Evolutionary conservation across 164 flowering plant genomes (phyloP).

Genomic region (Buxus sempervirens): DNA sequence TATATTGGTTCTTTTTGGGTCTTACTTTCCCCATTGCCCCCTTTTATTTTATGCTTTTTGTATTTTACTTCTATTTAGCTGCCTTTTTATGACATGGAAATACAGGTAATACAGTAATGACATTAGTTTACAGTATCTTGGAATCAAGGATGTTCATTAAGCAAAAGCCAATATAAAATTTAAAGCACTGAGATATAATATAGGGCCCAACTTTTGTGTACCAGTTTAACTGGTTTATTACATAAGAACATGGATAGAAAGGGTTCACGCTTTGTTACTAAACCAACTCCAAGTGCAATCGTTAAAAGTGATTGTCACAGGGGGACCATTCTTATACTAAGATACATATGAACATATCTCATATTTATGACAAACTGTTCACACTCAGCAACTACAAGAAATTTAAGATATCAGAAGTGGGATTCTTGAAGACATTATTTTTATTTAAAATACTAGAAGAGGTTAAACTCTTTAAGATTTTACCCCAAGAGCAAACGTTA

Average conservation of each 20-base stretch:
- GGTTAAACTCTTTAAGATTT: constrained; percentile 3
- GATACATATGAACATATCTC: not conserved
- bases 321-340: constrained; percentile 6
- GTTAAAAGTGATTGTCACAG: constrained; percentile 37
- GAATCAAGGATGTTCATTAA: no score
- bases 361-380: no score
- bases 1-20: no score
- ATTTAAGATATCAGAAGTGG: not conserved
- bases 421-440: not conserved
- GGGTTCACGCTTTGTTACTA: constrained; percentile 1
- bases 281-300: constrained; percentile 29
- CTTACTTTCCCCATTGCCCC: no score
- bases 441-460: constrained; percentile 2
- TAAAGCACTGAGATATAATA: not conserved
- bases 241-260: constrained; percentile 6
- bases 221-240: not conserved
- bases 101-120: no score
- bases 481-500: constrained; percentile 47
- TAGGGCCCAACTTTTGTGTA: not conserved
- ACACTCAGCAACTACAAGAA: not conserved
- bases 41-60: no score
- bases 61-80: no score
- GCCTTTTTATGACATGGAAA: no score
- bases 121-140: no score
- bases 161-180: no score